Evolutionary conservation across 208 protist genomes (phyloP), one percentile per base, ranked within the genome.

Genomic region (Leptomonas pyrrhocoris): DNA sequence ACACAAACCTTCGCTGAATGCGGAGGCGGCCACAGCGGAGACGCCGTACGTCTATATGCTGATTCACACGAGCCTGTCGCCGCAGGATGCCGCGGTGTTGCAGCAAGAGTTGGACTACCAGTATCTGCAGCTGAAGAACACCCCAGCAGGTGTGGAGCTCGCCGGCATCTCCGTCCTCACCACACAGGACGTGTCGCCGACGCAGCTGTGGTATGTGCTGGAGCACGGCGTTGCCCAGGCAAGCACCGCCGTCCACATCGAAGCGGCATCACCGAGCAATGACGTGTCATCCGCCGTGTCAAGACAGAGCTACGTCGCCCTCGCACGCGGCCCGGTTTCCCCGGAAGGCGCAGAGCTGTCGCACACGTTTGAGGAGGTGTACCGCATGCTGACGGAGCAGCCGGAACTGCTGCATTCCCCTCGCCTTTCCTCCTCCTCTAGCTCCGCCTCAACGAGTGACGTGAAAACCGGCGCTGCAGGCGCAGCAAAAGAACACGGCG

Each of bases 61-160:
- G 8, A 64, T 81, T 16, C 75, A 75, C 31, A 74, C 75, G 16
- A 60, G 42, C 25, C 50, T 75, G 1, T 73, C 66, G 16, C 36
- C 23, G 0, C 42, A 54, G 21, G 75, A 81, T 30, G 75, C 62
- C 3, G 63, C 45, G 65, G 68, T 81, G 11, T 51, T 81, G 21
- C 68, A 72, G 54, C 64, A 61, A 2, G 66, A 81, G 38, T 40
- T 81, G 38, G 30, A 73, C 6, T 68, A 74, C 43, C 69, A 67
- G 3, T 49, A 59, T 25, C 1, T 38, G 45, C 56, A 72, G 63
- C 72, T 77, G n/a, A 42, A 68, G 58, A 4, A 25, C 2, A 68
- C 72, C 7, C 57, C 54, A 12, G 72, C 72, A 12, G 72, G 72
- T 16, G 25, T 36, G 0, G 72, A 77, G 51, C 2, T 77, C 2